Evolutionary conservation across 129 eudicot species (phyloP), one percentile per base, ranked within the genome.

Genomic region (Gnaphalium uliginosum): DNA sequence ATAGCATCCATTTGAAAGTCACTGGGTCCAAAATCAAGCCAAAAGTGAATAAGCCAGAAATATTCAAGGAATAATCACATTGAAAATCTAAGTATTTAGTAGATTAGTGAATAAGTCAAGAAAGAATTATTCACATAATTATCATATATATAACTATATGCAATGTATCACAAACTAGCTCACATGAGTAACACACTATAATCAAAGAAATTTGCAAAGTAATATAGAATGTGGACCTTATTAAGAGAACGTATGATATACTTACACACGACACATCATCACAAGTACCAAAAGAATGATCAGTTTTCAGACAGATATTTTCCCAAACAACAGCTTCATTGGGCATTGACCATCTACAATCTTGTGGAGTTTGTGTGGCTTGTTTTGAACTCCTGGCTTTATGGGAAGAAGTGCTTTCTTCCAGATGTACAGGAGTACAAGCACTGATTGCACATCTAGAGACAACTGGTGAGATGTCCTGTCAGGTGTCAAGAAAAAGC

Each of bases 391-490:
- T 75, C 77, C 78, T 75, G 39, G 84, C 83, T 86, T 80, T 87
- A 75, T 79, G 59, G 43, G 96, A 89, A 76, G 85, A 85, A 39
- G 84, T 67, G 58, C 94, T 86, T 72, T 82, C 90, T 84, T 83
- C 97, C 58, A 73, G 75, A 76, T 83, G 83, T 67, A 75, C 81
- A 66, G 86, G 92, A 74, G 81, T 69, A 82, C 69, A 77, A 33
- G 80, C 80, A 78, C 86, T 83, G 37, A 68, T 81, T 46, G 70
- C 86, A 71, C 81, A 71, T 75, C 81, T 76, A 2, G 85, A 75
- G 43, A 54, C 83, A 72, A 81, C 85, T 58, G 89, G 87, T 58
- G 90, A 85, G n/a, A 74, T 71, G 78, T 79, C 91, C 96, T 94
- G 84, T 65, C 83, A 79, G 56, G 14, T 13, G 32, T 63, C 56